Percentiles rank a stretch among this genome's conserved stretches.
phyloP scores from a whole-genome alignment of 2,329 filamentous ascomycete genomes.

The Pyricularia pennisetigena region DNA sequence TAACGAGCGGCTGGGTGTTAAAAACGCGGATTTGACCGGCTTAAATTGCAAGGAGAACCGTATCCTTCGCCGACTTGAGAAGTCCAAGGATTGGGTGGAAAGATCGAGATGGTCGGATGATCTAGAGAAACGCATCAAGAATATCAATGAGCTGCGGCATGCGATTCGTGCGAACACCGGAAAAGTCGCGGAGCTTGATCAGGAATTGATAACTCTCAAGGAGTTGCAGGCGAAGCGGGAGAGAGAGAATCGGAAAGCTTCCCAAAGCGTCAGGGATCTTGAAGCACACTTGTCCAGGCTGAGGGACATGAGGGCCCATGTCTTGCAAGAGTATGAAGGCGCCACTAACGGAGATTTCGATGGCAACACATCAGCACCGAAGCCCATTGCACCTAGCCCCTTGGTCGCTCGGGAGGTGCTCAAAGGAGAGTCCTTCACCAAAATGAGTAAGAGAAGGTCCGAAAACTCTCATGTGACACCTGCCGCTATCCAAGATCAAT shows the following conservation, averaged over 20 bases:
- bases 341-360: not conserved
- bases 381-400: not conserved
- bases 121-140: not conserved
- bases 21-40: too few relatives aligned
- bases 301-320: not conserved
- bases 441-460: not conserved
- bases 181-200: not conserved
- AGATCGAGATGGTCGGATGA: not conserved
- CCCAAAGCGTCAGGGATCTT: too few relatives aligned
- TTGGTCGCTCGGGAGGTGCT: not conserved
- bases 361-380: not conserved
- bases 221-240: not conserved
- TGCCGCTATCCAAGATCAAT: not conserved
- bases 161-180: not conserved
- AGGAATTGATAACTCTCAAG: not conserved
- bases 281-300: not conserved
- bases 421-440: not conserved
- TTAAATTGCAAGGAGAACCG: not conserved
- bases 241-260: not conserved
- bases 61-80: not conserved
- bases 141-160: not conserved
- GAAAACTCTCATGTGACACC: not conserved
- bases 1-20: not conserved
- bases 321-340: not conserved
- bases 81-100: not conserved